Evolutionary conservation across 768 basidiomycete genomes (phyloP).

Genomic region (Pleurotus citrinopileatus): DNA sequence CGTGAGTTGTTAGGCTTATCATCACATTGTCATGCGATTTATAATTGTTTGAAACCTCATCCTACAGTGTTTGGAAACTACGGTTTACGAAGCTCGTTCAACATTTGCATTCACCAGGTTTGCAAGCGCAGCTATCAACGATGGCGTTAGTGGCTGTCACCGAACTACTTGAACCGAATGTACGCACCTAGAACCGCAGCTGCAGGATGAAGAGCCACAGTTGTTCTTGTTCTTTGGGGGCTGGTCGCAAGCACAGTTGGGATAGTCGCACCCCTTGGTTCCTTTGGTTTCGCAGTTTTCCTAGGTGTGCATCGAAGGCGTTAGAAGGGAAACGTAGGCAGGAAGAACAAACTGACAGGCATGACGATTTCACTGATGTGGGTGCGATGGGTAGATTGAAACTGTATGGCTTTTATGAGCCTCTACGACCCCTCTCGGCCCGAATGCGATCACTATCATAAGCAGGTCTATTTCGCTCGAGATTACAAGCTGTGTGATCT

Average conservation of each 20-base stretch:
- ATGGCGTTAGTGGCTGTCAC: background rate
- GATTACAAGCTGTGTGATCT: background rate
- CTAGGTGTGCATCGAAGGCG: background rate
- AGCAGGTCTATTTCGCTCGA: no score
- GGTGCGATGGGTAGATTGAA: background rate
- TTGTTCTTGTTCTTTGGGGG: conserved; percentile 30
- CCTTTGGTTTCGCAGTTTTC: conserved; percentile 18
- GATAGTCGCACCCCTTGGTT: conserved; percentile 27
- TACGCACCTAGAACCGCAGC: conserved; percentile 17
- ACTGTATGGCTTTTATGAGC: background rate
- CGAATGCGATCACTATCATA: no score
- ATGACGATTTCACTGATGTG: background rate
- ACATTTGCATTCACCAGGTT: conserved; percentile 31
- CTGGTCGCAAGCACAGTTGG: conserved; percentile 29
- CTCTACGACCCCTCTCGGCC: background rate
- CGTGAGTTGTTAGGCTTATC: background rate
- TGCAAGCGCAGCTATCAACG: conserved; percentile 27
- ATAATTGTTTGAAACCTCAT: background rate
- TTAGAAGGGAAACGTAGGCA: background rate
- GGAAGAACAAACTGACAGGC: background rate
- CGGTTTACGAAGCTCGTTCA: conserved; percentile 12
- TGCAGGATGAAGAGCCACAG: conserved; percentile 19
- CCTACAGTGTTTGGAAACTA: background rate
- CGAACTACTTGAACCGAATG: background rate
- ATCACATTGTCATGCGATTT: background rate